Conservation (phyloP, 352 stramenopile genomes). For the Phytopythium delawarense region DNA sequence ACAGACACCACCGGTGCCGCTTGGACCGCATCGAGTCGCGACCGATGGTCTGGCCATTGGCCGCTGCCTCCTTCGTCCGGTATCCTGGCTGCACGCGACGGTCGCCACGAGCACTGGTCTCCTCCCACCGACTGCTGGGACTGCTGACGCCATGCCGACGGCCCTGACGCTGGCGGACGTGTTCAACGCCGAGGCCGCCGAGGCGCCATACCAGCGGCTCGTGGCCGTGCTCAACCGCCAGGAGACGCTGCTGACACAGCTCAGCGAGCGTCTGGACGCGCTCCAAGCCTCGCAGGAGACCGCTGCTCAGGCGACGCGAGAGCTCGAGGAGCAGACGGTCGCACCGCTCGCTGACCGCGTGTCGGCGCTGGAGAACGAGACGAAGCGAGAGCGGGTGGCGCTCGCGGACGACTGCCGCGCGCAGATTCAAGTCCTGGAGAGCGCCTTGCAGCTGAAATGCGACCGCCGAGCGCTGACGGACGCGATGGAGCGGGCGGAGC, state of each 20-base stretch:
- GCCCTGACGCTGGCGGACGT: slow-evolving; percentile 37
- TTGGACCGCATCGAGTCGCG: background rate
- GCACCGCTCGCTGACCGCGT: slow-evolving; percentile 11
- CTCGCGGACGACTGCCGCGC: background rate
- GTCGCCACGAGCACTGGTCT: background rate
- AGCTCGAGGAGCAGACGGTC: slow-evolving; percentile 4
- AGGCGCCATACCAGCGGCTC: slow-evolving; percentile 48
- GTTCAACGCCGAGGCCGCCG: slow-evolving; percentile 46
- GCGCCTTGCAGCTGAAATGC: slow-evolving; percentile 14
- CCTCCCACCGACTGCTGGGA: background rate
- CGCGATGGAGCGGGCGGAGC: slow-evolving; percentile 12
- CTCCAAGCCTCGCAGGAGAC: slow-evolving; percentile 17
- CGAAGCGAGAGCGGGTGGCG: background rate
- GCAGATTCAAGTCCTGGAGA: slow-evolving; percentile 14
- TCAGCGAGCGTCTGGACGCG: slow-evolving; percentile 23
- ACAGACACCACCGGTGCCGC: background rate
- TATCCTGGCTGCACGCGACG: background rate
- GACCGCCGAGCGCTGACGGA: slow-evolving; percentile 20
- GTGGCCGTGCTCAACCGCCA: slow-evolving; percentile 65
- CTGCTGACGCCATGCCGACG: background rate
- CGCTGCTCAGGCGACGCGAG: slow-evolving; percentile 23
- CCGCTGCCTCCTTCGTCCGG: background rate
- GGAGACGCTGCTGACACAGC: slow-evolving; percentile 27
- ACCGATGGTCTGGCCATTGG: background rate
- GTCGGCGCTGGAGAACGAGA: slow-evolving; percentile 5